phyloP scores from a whole-genome alignment of 805 yeast species.

The Wickerhamiella azyma region DNA sequence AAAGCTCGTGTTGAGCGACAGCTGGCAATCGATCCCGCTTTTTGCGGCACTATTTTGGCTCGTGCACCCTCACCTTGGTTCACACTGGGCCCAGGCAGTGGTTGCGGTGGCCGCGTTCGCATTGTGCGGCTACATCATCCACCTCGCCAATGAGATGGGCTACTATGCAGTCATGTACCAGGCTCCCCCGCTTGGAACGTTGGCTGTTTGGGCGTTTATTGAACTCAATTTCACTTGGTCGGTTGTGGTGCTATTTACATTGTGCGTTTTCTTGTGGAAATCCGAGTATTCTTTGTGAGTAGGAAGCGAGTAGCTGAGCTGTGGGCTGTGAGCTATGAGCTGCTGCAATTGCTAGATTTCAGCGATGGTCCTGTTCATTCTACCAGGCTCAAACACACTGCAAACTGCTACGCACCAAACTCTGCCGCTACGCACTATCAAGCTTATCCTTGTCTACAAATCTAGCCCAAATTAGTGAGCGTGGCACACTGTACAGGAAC shows the following conservation, averaged over 20 bases:
- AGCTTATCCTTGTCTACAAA: too few species aligned
- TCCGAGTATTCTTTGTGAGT: slow-evolving; percentile 13
- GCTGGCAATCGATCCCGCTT: slow-evolving; percentile 22
- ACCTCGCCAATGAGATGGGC: slow-evolving; percentile 25
- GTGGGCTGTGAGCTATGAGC: too few species aligned
- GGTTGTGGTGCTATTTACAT: slow-evolving; percentile 17
- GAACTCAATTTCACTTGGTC: slow-evolving; percentile 29
- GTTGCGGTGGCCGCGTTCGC: slow-evolving; percentile 17
- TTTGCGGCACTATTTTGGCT: slow-evolving; percentile 20
- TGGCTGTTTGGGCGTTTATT: slow-evolving; percentile 29
- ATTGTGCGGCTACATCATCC: slow-evolving; percentile 26
- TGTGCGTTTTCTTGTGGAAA: slow-evolving; percentile 18
- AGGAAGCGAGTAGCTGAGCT: too few species aligned
- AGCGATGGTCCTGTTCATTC: too few species aligned
- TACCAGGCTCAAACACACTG: too few species aligned
- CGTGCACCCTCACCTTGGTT: slow-evolving; percentile 18
- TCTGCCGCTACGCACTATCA: too few species aligned
- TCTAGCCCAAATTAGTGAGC: too few species aligned
- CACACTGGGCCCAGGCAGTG: background rate
- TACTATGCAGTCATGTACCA: slow-evolving; percentile 28
- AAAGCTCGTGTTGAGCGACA: slow-evolving; percentile 14
- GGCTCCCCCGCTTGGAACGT: slow-evolving; percentile 31
- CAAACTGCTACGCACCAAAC: too few species aligned
- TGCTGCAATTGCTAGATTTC: too few species aligned
- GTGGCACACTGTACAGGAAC: too few species aligned